A percentile compares a stretch with the other conserved stretches of the same genome.
These are phyloP conservation scores for Metschnikowia anglica DNA, from an alignment of 805 yeast genomes.

Conservation along the genomic window DNA sequence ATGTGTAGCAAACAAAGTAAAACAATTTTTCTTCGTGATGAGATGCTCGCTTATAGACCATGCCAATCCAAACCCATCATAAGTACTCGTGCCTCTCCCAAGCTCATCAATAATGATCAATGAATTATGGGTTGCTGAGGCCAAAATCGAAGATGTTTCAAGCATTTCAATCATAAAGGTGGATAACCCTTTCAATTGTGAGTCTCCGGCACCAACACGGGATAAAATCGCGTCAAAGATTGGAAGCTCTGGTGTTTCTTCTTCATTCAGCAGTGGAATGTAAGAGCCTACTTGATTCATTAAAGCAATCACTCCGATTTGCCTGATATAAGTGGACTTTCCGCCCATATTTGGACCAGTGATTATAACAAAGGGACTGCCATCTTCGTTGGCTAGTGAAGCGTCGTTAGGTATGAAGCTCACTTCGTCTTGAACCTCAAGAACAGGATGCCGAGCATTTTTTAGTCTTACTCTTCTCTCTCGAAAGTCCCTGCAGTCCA, in stretches of 20 bases:
- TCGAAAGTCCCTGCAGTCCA: conserved; percentile 25
- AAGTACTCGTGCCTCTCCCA: conserved; percentile 86
- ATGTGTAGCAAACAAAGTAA: conserved; percentile 93
- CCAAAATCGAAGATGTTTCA: conserved; percentile 85
- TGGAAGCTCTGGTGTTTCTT: conserved; percentile 61
- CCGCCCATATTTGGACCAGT: conserved; percentile 99
- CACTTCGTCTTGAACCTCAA: conserved; percentile 88
- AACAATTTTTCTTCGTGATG: conserved; percentile 66
- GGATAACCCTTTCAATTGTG: conserved; percentile 94
- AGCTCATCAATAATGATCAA: conserved; percentile 89
- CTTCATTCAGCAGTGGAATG: conserved; percentile 64
- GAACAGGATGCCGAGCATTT: conserved; percentile 91
- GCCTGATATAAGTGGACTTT: conserved; percentile 89
- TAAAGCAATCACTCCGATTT: conserved; percentile 80
- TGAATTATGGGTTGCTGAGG: conserved; percentile 74
- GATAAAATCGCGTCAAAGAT: conserved; percentile 90
- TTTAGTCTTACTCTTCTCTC: conserved; percentile 52
- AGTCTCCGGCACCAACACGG: conserved; percentile 98
- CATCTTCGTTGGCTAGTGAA: conserved; percentile 45
- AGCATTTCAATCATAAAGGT: conserved; percentile 97
- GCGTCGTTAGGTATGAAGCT: conserved; percentile 92
- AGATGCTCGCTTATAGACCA: conserved; percentile 93
- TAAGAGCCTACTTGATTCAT: conserved; percentile 90
- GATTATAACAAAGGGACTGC: conserved; percentile 72
- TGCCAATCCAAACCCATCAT: conserved; percentile 97